phyloP scores from a whole-genome alignment of 2,329 filamentous ascomycete genomes.

The Ceratocystis destructans region DNA sequence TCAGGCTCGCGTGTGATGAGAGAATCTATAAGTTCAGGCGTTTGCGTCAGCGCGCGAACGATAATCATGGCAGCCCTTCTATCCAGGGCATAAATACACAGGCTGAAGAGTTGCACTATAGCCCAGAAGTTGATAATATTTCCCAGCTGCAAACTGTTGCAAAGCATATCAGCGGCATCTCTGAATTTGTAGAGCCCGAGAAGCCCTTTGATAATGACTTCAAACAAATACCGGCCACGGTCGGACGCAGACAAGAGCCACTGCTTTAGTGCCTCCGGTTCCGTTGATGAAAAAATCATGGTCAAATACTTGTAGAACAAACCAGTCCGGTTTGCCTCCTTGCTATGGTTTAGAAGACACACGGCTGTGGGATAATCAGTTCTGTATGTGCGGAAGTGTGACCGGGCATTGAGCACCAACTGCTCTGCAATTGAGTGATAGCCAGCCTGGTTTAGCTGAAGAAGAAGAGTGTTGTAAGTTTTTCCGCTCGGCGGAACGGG shows the following conservation, averaged over 20 bases:
- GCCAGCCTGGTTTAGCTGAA: conserved; percentile 44
- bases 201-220: conserved; percentile 36
- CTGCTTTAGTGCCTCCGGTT: conserved; percentile 2
- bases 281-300: conserved; percentile 6
- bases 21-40: conserved; percentile 8
- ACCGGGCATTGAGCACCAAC: conserved; percentile 25
- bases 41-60: conserved; percentile 13
- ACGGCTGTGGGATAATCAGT: conserved; percentile 14
- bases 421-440: conserved; percentile 37
- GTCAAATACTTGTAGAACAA: conserved; percentile 14
- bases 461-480: conserved; percentile 57
- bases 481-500: conserved; percentile 48
- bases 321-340: conserved; percentile 16
- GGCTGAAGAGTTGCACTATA: conserved; percentile 30
- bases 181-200: conserved; percentile 34
- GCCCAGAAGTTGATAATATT: conserved; percentile 26
- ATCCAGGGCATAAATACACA: conserved; percentile 32
- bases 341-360: conserved; percentile 15
- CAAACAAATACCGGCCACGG: conserved; percentile 25
- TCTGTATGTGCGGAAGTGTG: conserved; percentile 16
- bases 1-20: conserved; percentile 12
- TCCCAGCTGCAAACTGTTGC: conserved; percentile 28
- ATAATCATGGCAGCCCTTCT: conserved; percentile 15
- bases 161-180: conserved; percentile 33
- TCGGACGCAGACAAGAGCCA: conserved; percentile 4